Evolutionary conservation across 1,284 basidiomycete species (phyloP).

Genomic region (Ustilago tritici): DNA sequence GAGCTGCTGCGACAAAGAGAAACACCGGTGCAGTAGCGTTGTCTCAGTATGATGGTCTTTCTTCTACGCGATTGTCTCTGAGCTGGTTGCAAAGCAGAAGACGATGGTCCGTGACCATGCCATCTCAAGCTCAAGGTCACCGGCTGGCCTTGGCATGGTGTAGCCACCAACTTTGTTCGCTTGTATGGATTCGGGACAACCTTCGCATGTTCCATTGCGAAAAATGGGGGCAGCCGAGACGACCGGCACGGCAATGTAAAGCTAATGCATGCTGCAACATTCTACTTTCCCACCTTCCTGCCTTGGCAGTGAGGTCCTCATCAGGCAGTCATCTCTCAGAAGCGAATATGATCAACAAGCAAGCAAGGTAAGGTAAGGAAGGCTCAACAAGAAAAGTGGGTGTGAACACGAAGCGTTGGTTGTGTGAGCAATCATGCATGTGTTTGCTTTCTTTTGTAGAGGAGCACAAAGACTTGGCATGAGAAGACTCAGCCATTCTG

Average conservation of each 20-base stretch:
- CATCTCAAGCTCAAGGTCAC: slow-evolving; percentile 17
- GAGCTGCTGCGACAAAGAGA: not conserved
- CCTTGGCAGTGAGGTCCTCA: not conserved
- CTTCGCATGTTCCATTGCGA: not conserved
- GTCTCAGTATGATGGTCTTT: slow-evolving; percentile 2
- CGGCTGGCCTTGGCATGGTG: slow-evolving; percentile 31
- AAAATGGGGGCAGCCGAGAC: slow-evolving; percentile 6
- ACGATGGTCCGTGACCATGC: slow-evolving; percentile 16
- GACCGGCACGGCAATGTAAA: slow-evolving; percentile 24
- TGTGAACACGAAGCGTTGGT: not conserved
- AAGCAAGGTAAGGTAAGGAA: slow-evolving; percentile 5
- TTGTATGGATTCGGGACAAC: not conserved
- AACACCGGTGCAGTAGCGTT: slow-evolving; percentile 5
- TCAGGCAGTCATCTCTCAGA: not conserved
- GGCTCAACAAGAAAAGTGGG: not conserved
- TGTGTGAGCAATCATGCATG: not conserved
- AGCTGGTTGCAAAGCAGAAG: not conserved
- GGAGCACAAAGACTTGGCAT: not conserved
- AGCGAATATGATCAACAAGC: not conserved
- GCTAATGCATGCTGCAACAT: not conserved
- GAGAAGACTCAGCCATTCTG: not conserved
- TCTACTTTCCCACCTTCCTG: not conserved
- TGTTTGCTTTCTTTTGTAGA: slow-evolving; percentile 1
- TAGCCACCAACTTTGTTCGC: slow-evolving; percentile 7
- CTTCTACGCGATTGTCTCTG: not conserved